Conservation (phyloP, 257 asterid genomes). For the Solanum tarapatanum region DNA sequence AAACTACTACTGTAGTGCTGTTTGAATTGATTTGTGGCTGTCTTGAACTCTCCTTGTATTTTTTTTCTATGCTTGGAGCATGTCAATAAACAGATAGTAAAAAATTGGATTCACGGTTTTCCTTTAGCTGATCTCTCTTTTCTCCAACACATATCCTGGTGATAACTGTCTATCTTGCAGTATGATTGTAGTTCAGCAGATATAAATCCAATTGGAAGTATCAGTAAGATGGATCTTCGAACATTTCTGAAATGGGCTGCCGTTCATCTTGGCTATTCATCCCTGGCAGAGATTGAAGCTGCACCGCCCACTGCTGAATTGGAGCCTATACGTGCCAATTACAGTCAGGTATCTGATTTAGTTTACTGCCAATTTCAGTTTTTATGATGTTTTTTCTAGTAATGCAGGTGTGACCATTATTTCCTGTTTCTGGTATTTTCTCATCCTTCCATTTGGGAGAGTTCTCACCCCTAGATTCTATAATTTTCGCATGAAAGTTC, state of each 20-base stretch:
- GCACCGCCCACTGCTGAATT: slow-evolving; percentile 95
- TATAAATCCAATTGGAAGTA: slow-evolving; percentile 92
- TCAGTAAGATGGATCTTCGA: slow-evolving; percentile 84
- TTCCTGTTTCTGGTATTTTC: background rate
- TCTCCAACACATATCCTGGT: background rate
- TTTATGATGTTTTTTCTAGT: background rate
- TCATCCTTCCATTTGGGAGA: background rate
- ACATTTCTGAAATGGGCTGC: slow-evolving; percentile 84
- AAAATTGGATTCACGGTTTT: background rate
- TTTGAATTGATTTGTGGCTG: background rate
- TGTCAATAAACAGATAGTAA: background rate
- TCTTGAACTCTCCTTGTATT: background rate
- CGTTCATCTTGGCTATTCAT: slow-evolving; percentile 70
- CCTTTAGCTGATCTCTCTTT: background rate
- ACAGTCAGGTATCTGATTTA: slow-evolving; percentile 58
- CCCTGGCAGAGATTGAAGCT: slow-evolving; percentile 82
- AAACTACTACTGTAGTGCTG: background rate
- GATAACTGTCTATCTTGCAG: slow-evolving; percentile 26
- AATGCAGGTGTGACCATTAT: background rate
- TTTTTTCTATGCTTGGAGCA: background rate
- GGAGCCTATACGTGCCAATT: slow-evolving; percentile 72
- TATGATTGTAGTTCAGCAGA: slow-evolving; percentile 98
- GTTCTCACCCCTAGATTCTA: background rate
- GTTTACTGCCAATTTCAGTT: background rate
- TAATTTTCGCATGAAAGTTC: background rate